A percentile compares a stretch with the other conserved stretches of the same genome.
phyloP scores from a whole-genome alignment of 768 basidiomycete species.

The Russula vinacea region DNA sequence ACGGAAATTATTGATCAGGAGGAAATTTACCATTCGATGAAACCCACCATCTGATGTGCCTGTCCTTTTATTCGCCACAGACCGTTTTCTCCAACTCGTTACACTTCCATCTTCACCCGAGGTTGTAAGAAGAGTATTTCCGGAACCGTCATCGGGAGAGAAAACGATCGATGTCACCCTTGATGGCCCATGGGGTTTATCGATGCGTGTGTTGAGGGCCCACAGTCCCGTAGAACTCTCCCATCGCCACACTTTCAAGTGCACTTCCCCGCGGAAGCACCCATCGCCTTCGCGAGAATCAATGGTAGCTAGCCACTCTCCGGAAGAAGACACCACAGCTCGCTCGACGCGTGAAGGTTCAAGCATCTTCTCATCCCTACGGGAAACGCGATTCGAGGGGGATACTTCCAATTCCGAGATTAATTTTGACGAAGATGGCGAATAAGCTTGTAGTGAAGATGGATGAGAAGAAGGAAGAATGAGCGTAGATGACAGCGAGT shows the following conservation, averaged over 20 bases:
- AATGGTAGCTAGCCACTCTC: conserved; percentile 89
- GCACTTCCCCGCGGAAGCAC: conserved; percentile 61
- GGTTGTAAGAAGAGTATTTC: conserved; percentile 56
- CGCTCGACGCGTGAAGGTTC: conserved; percentile 74
- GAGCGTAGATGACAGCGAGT: conserved; percentile 67
- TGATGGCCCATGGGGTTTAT: conserved; percentile 74
- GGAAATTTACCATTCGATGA: background rate
- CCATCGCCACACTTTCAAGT: conserved; percentile 93
- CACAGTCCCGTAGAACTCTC: conserved; percentile 57
- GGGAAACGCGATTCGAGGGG: conserved; percentile 87
- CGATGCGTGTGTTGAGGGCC: conserved; percentile 84
- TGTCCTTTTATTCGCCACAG: conserved; percentile 45
- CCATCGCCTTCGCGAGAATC: conserved; percentile 72
- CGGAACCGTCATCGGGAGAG: conserved; percentile 46
- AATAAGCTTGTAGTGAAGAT: conserved; percentile 90
- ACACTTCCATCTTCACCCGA: conserved; percentile 71
- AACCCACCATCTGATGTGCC: conserved; percentile 49
- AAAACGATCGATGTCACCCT: conserved; percentile 67
- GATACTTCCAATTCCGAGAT: conserved; percentile 88
- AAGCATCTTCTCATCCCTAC: conserved; percentile 70
- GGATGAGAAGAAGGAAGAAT: conserved; percentile 92
- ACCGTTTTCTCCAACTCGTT: conserved; percentile 75
- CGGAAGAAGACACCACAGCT: conserved; percentile 60
- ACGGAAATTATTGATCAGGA: conserved; percentile 4
- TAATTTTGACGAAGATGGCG: conserved; percentile 64